These are phyloP conservation scores for Plectosphaerella plurivora DNA, from an alignment of 2,329 filamentous ascomycete species.

Conservation along the genomic window DNA sequence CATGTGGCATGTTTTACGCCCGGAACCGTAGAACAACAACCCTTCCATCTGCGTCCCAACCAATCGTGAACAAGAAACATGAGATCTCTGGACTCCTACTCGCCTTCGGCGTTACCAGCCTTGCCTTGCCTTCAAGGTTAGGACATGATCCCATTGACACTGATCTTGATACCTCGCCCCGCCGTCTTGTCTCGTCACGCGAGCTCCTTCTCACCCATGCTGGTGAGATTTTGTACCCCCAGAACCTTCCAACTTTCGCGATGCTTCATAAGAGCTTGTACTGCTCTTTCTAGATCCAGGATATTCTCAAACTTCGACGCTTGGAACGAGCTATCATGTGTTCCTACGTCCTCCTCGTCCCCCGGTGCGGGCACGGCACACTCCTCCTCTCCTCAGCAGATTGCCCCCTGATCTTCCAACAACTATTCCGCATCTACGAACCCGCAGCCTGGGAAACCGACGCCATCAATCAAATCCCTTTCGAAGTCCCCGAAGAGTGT, in stretches of 20 bases:
- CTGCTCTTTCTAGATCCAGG: neutral
- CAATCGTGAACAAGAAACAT: neutral
- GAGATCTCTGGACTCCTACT: neutral
- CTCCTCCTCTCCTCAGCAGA: slow-evolving; percentile 16
- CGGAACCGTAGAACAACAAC: neutral
- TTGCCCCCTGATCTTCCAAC: slow-evolving; percentile 16
- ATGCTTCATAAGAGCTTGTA: neutral
- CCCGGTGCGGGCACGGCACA: slow-evolving; percentile 20
- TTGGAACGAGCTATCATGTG: slow-evolving; percentile 16
- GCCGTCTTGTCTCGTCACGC: neutral
- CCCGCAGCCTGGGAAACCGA: slow-evolving; percentile 17
- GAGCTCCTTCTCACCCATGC: neutral
- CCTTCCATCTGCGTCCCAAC: neutral
- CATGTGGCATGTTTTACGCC: neutral
- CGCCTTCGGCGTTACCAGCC: neutral
- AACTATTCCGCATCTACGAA: slow-evolving; percentile 22
- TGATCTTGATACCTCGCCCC: no score
- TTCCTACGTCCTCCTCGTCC: slow-evolving; percentile 18
- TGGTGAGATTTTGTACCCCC: neutral
- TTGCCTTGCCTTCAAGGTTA: no score
- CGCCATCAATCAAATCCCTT: slow-evolving; percentile 16
- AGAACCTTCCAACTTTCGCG: neutral
- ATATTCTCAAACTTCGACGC: neutral
- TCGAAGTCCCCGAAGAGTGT: slow-evolving; percentile 17
- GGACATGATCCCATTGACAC: no score